Percentiles rank a stretch among this genome's conserved stretches.
These are phyloP conservation scores for Aspergillus sp. DNA, from an alignment of 2,329 filamentous ascomycete species.

Conservation along the genomic window DNA sequence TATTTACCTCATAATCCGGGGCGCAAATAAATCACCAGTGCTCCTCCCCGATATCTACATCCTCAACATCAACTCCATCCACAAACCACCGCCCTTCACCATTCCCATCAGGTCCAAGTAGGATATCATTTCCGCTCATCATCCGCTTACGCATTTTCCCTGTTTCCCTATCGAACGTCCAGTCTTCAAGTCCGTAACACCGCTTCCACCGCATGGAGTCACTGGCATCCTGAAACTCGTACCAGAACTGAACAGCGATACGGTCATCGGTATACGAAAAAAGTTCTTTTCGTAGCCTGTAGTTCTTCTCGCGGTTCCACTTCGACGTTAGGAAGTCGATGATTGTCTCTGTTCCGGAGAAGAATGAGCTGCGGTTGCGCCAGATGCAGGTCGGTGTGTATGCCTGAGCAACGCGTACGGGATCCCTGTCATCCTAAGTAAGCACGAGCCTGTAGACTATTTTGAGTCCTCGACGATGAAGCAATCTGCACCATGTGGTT, in stretches of 20 bases:
- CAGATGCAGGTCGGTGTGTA: slow-evolving; percentile 78
- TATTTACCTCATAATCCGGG: neutral
- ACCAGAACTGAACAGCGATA: slow-evolving; percentile 91
- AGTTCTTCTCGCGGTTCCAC: slow-evolving; percentile 70
- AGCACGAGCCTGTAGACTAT: neutral
- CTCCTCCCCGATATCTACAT: slow-evolving; percentile 34
- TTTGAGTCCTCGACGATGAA: neutral
- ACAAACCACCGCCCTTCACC: slow-evolving; percentile 47
- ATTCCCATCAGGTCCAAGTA: slow-evolving; percentile 43
- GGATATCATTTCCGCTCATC: slow-evolving; percentile 50
- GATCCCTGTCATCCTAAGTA: slow-evolving; percentile 52
- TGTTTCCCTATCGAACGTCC: slow-evolving; percentile 46
- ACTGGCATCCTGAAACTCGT: slow-evolving; percentile 69
- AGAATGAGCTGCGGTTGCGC: slow-evolving; percentile 73
- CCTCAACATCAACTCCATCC: slow-evolving; percentile 43
- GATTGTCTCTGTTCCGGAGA: slow-evolving; percentile 68
- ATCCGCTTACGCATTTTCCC: slow-evolving; percentile 49
- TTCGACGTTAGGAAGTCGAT: slow-evolving; percentile 68
- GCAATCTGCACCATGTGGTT: neutral
- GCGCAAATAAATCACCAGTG: slow-evolving; percentile 31
- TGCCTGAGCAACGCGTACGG: slow-evolving; percentile 63
- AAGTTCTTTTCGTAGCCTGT: slow-evolving; percentile 77
- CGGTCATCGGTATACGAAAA: slow-evolving; percentile 74
- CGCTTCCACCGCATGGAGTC: slow-evolving; percentile 73
- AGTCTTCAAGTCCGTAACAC: slow-evolving; percentile 71